Evolutionary conservation across 2,329 filamentous ascomycete genomes (phyloP).

Genomic region (Botrytis galanthina): DNA sequence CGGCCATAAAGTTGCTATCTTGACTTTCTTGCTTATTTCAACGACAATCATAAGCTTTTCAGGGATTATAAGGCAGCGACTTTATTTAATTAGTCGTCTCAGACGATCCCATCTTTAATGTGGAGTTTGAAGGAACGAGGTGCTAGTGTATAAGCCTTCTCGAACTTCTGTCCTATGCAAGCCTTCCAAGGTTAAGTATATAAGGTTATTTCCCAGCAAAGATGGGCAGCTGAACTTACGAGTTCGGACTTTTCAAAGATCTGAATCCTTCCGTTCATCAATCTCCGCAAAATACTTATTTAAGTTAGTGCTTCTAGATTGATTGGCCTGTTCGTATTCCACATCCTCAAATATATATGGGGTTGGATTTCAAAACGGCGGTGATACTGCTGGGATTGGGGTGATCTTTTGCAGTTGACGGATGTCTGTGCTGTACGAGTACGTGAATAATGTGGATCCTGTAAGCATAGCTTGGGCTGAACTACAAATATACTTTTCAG

Average conservation of each 20-base stretch:
- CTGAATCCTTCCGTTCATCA: background rate
- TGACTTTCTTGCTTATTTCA: background rate
- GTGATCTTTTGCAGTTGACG: slow-evolving; percentile 4
- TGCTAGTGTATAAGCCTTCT: background rate
- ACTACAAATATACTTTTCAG: slow-evolving; percentile 1
- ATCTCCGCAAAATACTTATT: background rate
- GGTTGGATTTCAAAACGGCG: background rate
- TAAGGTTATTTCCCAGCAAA: background rate
- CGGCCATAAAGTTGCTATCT: background rate
- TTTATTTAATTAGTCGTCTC: background rate
- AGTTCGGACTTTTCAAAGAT: background rate
- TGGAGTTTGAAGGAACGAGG: background rate
- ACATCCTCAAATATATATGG: background rate
- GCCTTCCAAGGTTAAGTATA: too few species aligned
- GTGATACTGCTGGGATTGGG: background rate
- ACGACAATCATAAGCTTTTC: background rate
- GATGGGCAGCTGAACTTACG: background rate
- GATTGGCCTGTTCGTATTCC: background rate
- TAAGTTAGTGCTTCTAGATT: too few species aligned
- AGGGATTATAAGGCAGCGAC: background rate
- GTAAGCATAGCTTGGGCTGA: background rate
- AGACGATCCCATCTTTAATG: background rate
- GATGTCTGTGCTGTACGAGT: slow-evolving; percentile 13
- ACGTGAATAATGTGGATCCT: background rate
- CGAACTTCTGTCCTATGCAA: background rate